Base-by-base conservation (phyloP, 352 stramenopile species). In the Hyaloperonospora brassicae region DNA sequence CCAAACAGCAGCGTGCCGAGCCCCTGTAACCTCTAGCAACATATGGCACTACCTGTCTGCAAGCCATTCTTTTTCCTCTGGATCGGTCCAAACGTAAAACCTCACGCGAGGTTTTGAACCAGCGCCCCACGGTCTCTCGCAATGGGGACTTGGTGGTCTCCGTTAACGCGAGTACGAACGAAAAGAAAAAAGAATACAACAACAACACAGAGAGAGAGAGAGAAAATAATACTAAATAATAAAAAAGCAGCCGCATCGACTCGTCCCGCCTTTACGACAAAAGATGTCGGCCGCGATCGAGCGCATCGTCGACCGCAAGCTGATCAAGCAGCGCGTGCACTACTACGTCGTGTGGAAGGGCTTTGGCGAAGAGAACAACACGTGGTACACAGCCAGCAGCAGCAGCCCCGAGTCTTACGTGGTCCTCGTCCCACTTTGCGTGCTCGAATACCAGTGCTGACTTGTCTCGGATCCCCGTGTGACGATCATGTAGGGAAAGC, bases 341-440 rank as follows among this genome's bases (percentile, higher is more conserved):
- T 93, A 93, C 67, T 74, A 84, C 22, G 78, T 91, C 38, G 68
- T 86, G 17, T 93, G 83, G 83, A 69, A 75, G 25, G 83, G 76
- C 47, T 89, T 87, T 38, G 71, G 73, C 41, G 69, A 85, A n/a
- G 83, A 93, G 46, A 89, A 76, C 58, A 90, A 93, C 61, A 91
- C 80, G 9, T 93, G 83, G 83, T 87, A 68, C 47, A 49, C 14
- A 36, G 17, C 17, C 17, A 17, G 17, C 17, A 17, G 17, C 17
- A 17, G 17, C 27, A 10, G 1, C 24, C 2, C 25, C 46, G 30
- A 48, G 49, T 47, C 21, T 10, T 1, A n/a, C 36, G 25, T 47
- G 61, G 21, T 42, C 45, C 47, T 6, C 9, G 38, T 25, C 39
- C 44, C 30, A 52, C n/a, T 13, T 44, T 22, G 21, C 13, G 27